Base-by-base conservation (phyloP, 2,329 filamentous ascomycete genomes). In the Colletotrichum eremochloae region DNA sequence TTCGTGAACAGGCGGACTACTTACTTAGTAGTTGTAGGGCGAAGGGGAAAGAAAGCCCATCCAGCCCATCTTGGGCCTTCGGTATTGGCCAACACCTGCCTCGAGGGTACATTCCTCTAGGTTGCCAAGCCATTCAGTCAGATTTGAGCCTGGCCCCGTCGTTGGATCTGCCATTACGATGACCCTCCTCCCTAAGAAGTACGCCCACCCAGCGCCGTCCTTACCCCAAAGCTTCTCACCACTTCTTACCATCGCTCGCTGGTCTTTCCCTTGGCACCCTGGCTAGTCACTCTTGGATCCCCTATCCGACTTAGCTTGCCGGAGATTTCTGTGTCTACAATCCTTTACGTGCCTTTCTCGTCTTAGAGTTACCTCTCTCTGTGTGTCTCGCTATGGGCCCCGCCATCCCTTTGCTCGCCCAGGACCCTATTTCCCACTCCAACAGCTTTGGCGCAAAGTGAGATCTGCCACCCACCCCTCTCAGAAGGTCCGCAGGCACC, bases 271-370 rank as follows among this genome's bases (percentile, higher is more conserved):
- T 57, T 75, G 42, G 29, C 53, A 52, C 42, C 46, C 38, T 71
- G 53, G 62, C 65, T 50, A 58, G 55, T 18, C 48, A 15, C 60
- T 44, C 71, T 68, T 61, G 56, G 63, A 67, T 64, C 50, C 63
- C 70, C 69, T 68, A 75, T 67, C 67, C 73, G 74, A 69, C 48
- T 52, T 67, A 48, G 53, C 73, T 62, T 61, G 63, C 61, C 67
- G 66, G 64, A 71, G 67, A 60, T 75, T 68, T 56, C 56, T 57
- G 12, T 20, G 62, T 36, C 64, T 66, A 56, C 65, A 67, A 55
- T 67, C 62, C 73, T 57, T 44, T 53, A 50, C 46, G 36, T 52
- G 60, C 48, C 66, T 53, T 68, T 74, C 42, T 69, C 42, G 29
- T 63, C 57, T 40, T 52, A 44, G 31, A 36, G 33, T 60, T 62